Base-by-base conservation (phyloP, 2,329 filamentous ascomycete species). In the Penicillium verrucosum region DNA sequence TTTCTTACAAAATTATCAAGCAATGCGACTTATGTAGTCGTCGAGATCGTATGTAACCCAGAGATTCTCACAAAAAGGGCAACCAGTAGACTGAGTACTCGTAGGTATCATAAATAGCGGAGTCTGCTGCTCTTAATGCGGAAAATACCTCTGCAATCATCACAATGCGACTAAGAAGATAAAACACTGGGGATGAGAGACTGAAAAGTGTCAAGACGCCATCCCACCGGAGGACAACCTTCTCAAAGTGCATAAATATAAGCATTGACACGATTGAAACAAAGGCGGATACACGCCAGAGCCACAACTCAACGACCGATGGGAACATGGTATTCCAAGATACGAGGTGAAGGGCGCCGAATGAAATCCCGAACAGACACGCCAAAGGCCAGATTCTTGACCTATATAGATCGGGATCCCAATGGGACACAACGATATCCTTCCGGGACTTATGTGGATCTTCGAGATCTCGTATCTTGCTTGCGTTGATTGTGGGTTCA, bases 241-340 rank as follows among this genome's bases (percentile, higher is more conserved):
- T 54, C 11, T 54, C 43, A 42, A 41, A 41, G 34, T 47, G 51
- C 42, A 54, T 54, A 29, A 54, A 54, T 38, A 41, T 54, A 23
- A 46, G n/a, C 27, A 46, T 34, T 3, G 27, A 36, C 29, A 46
- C 25, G 18, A 46, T 46, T 8, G 27, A 46, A 23, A 46, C n/a
- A 36, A 46, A 41, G 12, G 44, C 25, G 5, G 44, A 46, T 21
- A 23, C 44, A 32, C 27, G 44, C 27, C 29, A 46, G 21, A 46
- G 44, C 44, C 27, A 34, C 29, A 46, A 10, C 27, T 34, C n/a
- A 36, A 46, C 30, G 16, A 21, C 9, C 8, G 30, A 36, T 21
- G 44, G 44, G 14, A 46, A 46, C 29, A 46, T 46, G 16, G 44
- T 46, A 23, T 46, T 46, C 44, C 44, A 32, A 46, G n/a, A 36